Evolutionary conservation across 2,329 filamentous ascomycete species (phyloP).

Genomic region (Proliferodiscus dingleyae): DNA sequence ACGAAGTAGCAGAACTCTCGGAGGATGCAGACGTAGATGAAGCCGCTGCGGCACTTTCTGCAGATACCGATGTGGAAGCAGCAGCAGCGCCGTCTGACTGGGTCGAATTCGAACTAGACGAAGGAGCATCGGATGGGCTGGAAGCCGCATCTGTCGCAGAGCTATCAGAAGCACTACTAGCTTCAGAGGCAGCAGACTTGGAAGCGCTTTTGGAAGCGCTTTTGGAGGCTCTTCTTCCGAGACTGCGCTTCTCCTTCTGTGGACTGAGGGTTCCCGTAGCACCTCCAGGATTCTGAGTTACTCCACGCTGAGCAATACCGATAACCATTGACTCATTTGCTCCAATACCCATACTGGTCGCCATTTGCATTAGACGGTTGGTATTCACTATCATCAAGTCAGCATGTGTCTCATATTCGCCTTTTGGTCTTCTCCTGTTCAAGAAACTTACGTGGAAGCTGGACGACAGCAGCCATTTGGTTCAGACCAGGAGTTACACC

Average conservation of each 20-base stretch:
- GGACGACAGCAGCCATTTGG: constrained; percentile 13
- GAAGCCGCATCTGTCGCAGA: no score
- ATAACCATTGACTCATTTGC: constrained; percentile 9
- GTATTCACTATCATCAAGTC: constrained; percentile 12
- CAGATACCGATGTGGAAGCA: no score
- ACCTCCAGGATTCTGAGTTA: constrained; percentile 14
- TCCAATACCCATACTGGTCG: constrained; percentile 9
- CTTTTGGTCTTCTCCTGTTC: no score
- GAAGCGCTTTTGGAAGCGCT: not conserved
- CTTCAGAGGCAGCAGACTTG: not conserved
- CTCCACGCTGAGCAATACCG: constrained; percentile 10
- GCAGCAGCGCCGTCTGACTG: not conserved
- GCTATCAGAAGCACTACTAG: no score
- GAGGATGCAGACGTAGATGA: no score
- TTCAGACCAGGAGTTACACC: constrained; percentile 13
- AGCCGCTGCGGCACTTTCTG: no score
- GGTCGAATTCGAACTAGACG: not conserved
- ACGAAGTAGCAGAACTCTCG: no score
- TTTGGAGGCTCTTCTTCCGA: no score
- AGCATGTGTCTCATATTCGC: no score
- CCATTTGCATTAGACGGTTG: constrained; percentile 12
- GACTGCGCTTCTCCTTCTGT: constrained; percentile 1
- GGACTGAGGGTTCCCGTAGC: constrained; percentile 9
- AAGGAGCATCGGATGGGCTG: not conserved
- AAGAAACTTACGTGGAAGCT: constrained; percentile 12